Percentiles rank a stretch among this genome's conserved stretches.
phyloP scores from a whole-genome alignment of 345 rosid genomes.

The Jatropha curcas region DNA sequence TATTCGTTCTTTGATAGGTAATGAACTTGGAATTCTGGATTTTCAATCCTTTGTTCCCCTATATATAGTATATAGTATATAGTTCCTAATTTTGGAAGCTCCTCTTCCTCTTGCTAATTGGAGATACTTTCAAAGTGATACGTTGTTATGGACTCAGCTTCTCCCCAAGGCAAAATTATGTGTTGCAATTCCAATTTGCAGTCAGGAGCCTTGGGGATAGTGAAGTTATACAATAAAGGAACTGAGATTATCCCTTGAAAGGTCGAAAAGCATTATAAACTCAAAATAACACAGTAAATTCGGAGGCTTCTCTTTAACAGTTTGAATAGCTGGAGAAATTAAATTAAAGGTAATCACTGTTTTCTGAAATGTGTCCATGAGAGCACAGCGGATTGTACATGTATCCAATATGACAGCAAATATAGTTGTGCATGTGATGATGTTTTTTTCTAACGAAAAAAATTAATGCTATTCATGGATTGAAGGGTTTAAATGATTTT shows the following conservation, averaged over 20 bases:
- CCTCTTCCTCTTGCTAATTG: not conserved
- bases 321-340: constrained; percentile 70
- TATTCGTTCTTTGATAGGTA: too few species aligned
- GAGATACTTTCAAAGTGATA: not conserved
- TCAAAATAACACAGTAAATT: constrained; percentile 44
- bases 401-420: not conserved
- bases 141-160: not conserved
- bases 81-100: too few species aligned
- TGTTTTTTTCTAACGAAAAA: too few species aligned
- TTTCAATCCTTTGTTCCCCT: not conserved
- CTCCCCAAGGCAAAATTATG: not conserved
- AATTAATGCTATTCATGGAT: not conserved
- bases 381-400: not conserved
- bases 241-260: constrained; percentile 25
- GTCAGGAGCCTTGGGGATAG: constrained; percentile 77
- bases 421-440: not conserved
- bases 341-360: constrained; percentile 62
- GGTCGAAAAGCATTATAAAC: constrained; percentile 29
- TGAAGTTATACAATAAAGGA: constrained; percentile 56
- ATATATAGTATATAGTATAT: too few species aligned
- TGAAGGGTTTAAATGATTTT: not conserved
- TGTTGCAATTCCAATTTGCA: constrained; percentile 27
- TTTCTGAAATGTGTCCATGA: not conserved
- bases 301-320: constrained; percentile 58
- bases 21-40: not conserved